Evolutionary conservation across 768 basidiomycete species (phyloP).

Genomic region (Tulasnella sp.): DNA sequence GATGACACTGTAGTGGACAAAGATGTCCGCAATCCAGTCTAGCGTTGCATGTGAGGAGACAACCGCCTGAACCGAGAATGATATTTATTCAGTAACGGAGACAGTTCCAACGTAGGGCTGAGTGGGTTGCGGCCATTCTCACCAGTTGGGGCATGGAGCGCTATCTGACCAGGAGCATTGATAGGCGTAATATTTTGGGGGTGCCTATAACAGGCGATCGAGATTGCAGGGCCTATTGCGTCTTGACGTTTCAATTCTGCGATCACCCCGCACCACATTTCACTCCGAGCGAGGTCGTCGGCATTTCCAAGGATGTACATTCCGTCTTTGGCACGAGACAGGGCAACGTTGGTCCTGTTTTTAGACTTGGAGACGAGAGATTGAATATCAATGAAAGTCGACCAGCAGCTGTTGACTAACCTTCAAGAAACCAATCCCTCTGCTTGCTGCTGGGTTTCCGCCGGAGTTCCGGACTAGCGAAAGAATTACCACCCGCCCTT

Average conservation of each 20-base stretch:
- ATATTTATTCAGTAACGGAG: neutral
- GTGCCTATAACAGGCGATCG: conserved; percentile 52
- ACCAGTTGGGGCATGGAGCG: conserved; percentile 51
- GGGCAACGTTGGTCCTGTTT: conserved; percentile 55
- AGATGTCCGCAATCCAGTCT: conserved; percentile 9
- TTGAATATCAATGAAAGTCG: neutral
- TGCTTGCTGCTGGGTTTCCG: neutral
- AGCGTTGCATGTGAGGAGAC: conserved; percentile 36
- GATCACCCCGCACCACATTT: conserved; percentile 52
- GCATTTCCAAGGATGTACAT: conserved; percentile 68
- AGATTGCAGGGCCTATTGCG: conserved; percentile 46
- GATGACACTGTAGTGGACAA: conserved; percentile 8
- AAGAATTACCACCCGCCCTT: conserved; percentile 55
- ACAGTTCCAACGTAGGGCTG: neutral
- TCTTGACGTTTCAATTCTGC: conserved; percentile 45
- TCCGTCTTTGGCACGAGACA: conserved; percentile 68
- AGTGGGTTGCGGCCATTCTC: conserved; percentile 9
- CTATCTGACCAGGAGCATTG: conserved; percentile 46
- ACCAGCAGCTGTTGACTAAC: conserved; percentile 26
- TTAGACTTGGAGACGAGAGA: conserved; percentile 37
- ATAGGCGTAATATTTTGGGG: conserved; percentile 34
- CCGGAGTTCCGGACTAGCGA: conserved; percentile 68
- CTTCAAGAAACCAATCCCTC: conserved; percentile 62
- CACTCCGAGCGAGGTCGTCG: conserved; percentile 28
- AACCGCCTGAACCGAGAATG: conserved; percentile 42